Base-by-base conservation (phyloP, 2,329 filamentous ascomycete genomes). In the Fusarium bulbicola region DNA sequence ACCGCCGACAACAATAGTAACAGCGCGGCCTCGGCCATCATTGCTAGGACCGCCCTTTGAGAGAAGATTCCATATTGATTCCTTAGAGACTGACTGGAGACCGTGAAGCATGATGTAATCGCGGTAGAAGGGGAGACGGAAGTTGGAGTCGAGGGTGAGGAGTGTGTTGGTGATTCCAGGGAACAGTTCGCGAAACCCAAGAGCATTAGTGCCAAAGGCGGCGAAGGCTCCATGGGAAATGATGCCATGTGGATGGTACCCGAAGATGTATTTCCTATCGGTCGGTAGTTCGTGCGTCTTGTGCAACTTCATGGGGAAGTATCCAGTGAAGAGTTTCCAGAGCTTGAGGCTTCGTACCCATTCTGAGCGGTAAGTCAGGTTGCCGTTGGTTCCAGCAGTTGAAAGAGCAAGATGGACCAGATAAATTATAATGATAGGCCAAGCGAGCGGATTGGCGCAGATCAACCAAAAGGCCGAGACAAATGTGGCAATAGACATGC, bases 241-340 rank as follows among this genome's bases (percentile, higher is more conserved):
- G 81, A 99, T 98, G 30, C 96, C 95, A 80, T 99, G 96, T 0
- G 96, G 96, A 78, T 98, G 96, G 81, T 98, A 98, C 49, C 95
- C 95, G 77, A 99, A 95, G 72, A 99, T 95, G 84, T 98, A 99
- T 82, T 97, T 97, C 71, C 95, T 88, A 3, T 92, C 94, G 0
- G 94, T 89, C 28, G 93, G 89, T 12, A 99, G 89, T 63, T 92
- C 88, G 74, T 92, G 89, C 8, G 94, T 96, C 74, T 96, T 94
- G 84, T 98, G 95, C 43, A 99, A 87, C 63, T 89, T 89, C 53
- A 95, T 94, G 8, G 96, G 96, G 79, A 97, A 99, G 85, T 98
- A 99, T 21, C 91, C 93, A 32, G 93, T 95, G 80, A 98, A 98
- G 50, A 97, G 89, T 42, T 89, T 93, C 95, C 95, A 99, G 49